Conservation (phyloP, 2,329 filamentous ascomycete genomes). For the Calonectria multiphialidica region DNA sequence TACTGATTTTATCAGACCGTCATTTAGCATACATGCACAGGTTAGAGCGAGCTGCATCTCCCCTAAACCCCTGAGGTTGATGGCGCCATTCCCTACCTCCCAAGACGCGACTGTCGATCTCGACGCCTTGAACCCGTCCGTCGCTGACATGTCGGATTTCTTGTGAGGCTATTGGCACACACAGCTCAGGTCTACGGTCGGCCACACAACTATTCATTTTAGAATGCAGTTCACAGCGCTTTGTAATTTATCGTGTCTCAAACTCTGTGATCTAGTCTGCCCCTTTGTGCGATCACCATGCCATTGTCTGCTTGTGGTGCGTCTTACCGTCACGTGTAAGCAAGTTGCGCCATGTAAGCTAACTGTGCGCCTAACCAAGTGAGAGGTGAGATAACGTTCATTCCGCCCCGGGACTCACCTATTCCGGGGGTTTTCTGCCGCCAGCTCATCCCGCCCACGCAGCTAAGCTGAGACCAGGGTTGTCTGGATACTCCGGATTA, state of each 20-base stretch:
- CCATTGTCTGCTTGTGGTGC: background rate
- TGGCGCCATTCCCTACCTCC: slow-evolving; percentile 34
- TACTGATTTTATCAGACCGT: background rate
- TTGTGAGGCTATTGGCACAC: slow-evolving; percentile 28
- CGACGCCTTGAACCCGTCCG: slow-evolving; percentile 17
- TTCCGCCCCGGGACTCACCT: background rate
- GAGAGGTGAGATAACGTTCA: background rate
- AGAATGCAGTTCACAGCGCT: background rate
- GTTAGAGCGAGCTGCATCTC: slow-evolving; percentile 2
- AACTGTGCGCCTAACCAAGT: background rate
- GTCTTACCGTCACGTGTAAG: background rate
- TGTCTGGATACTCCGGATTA: background rate
- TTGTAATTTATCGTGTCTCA: slow-evolving; percentile 9
- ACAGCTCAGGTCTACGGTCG: slow-evolving; percentile 3
- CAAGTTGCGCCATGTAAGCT: background rate
- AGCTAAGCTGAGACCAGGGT: background rate
- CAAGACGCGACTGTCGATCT: slow-evolving; percentile 38
- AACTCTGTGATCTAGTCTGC: background rate
- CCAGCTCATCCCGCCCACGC: background rate
- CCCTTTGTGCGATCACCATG: slow-evolving; percentile 2
- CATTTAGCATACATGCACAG: background rate
- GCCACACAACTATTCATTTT: background rate
- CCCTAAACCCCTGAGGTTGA: background rate
- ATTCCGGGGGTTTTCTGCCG: background rate
- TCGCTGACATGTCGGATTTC: slow-evolving; percentile 2